Evolutionary conservation across 768 basidiomycete species (phyloP).

Genomic region (Collybiopsis luxurians): DNA sequence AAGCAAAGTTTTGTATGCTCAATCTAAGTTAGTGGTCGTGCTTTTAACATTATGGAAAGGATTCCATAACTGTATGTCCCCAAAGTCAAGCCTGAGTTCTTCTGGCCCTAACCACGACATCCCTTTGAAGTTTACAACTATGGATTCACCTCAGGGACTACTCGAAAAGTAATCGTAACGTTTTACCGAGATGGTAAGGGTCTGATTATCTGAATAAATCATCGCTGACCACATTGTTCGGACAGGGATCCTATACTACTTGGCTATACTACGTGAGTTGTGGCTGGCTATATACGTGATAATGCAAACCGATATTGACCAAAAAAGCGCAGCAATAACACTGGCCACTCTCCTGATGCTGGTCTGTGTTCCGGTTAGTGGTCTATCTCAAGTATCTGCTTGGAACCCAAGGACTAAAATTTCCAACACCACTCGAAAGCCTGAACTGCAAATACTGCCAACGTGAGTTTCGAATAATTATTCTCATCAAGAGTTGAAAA

Average conservation of each 20-base stretch:
- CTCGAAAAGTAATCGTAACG: not conserved
- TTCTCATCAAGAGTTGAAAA: not conserved
- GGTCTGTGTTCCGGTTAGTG: not conserved
- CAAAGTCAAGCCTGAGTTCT: not conserved
- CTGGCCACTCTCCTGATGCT: not conserved
- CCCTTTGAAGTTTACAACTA: not conserved
- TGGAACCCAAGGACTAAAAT: not conserved
- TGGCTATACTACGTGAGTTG: not conserved
- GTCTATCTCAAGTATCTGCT: not conserved
- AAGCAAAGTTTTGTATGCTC: not conserved
- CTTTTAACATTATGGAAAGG: not conserved
- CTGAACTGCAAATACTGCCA: not conserved
- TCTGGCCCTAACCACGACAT: not conserved
- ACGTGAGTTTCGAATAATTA: not conserved
- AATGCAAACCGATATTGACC: not conserved
- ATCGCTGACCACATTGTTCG: not conserved
- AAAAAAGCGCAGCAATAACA: not conserved
- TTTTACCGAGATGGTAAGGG: not conserved
- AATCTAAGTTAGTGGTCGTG: not conserved
- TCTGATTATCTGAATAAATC: not conserved
- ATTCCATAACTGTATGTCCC: not conserved
- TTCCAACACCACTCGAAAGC: not conserved
- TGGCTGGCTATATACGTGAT: not conserved
- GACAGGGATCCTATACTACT: not conserved
- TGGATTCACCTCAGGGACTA: not conserved